Evolutionary conservation across 441 rosid genomes (phyloP).

Genomic region (Gossypium schwendimanii): DNA sequence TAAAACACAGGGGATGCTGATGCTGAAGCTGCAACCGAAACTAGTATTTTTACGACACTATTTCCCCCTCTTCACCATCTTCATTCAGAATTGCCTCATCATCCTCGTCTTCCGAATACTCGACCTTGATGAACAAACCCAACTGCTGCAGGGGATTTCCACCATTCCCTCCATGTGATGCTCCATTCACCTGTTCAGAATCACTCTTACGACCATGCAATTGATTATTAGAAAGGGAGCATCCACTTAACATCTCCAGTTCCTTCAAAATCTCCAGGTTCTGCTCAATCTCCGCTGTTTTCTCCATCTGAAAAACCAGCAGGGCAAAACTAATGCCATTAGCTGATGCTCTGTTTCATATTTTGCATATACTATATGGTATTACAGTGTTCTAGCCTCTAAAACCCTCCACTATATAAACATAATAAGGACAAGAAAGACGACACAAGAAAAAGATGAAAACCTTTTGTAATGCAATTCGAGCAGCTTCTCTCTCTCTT

Average conservation of each 20-base stretch:
- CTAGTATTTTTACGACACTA: constrained; percentile 11
- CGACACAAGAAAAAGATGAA: neutral
- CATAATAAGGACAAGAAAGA: neutral
- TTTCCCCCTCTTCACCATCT: constrained; percentile 45
- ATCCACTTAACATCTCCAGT: constrained; percentile 52
- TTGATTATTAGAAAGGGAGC: constrained; percentile 22
- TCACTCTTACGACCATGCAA: constrained; percentile 8
- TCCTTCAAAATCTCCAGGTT: constrained; percentile 42
- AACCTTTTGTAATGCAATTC: constrained; percentile 53
- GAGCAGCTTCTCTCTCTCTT: constrained; percentile 62
- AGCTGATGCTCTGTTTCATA: neutral
- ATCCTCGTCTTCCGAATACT: constrained; percentile 26
- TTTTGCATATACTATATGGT: neutral
- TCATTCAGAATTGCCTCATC: constrained; percentile 27
- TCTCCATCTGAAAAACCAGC: constrained; percentile 40
- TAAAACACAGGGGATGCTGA: neutral
- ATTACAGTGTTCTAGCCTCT: neutral
- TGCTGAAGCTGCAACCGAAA: neutral
- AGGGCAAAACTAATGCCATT: neutral
- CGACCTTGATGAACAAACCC: constrained; percentile 39
- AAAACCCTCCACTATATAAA: neutral
- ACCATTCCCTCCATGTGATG: constrained; percentile 14
- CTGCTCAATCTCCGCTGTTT: constrained; percentile 47
- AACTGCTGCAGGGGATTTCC: constrained; percentile 33
- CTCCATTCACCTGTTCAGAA: constrained; percentile 17